Conservation (phyloP, 164 flowering plant species). For the Dillenia turbinata region DNA sequence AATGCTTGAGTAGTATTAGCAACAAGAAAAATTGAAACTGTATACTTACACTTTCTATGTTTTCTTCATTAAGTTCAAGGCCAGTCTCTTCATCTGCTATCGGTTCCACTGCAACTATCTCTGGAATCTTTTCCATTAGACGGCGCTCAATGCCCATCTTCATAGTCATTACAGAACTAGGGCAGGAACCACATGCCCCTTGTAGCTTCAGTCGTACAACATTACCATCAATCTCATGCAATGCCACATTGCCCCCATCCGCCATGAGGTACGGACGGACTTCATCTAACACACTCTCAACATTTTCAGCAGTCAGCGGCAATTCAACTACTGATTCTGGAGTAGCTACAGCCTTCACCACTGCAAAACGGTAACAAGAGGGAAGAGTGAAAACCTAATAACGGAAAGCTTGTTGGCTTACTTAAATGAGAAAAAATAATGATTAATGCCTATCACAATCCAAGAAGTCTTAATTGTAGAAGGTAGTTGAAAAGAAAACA, state of each 20-base stretch:
- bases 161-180: conserved; percentile 92
- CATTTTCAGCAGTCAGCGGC: conserved; percentile 89
- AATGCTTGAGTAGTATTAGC: too few relatives aligned
- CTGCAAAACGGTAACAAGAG: conserved; percentile 26
- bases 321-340: conserved; percentile 69
- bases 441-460: too few relatives aligned
- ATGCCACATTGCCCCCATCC: conserved; percentile 95
- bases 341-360: conserved; percentile 77
- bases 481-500: too few relatives aligned
- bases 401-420: background rate
- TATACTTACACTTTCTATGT: conserved; percentile 73
- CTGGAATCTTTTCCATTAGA: conserved; percentile 92
- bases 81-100: conserved; percentile 87
- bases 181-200: conserved; percentile 99
- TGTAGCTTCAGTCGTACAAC: conserved; percentile 86
- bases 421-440: too few relatives aligned
- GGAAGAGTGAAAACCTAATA: background rate
- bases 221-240: conserved; percentile 96
- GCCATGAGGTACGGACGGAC: conserved; percentile 89
- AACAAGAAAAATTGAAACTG: background rate
- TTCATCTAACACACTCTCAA: conserved; percentile 88
- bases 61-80: conserved; percentile 85
- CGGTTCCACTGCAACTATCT: conserved; percentile 84
- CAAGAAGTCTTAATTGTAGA: too few relatives aligned
- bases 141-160: conserved; percentile 94